These are phyloP conservation scores for Saprolegnia parasitica DNA, from an alignment of 352 stramenopile genomes.

Conservation along the genomic window DNA sequence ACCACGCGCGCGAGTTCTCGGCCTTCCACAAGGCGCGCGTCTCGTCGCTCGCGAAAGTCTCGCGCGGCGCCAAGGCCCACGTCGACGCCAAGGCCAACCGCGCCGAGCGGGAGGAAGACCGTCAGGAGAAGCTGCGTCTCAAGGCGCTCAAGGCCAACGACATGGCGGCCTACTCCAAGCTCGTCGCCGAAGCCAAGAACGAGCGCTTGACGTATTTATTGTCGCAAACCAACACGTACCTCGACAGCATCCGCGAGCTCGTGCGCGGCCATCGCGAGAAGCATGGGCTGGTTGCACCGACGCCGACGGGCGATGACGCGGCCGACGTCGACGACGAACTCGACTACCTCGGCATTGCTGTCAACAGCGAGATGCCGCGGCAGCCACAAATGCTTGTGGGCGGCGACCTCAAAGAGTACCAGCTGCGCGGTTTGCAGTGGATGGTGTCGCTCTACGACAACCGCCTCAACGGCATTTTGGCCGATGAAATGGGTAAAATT, in stretches of 20 bases:
- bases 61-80: constrained; percentile 65
- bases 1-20: constrained; percentile 82
- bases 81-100: constrained; percentile 74
- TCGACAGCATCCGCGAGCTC: constrained; percentile 93
- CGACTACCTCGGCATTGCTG: constrained; percentile 81
- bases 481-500: constrained; percentile 95
- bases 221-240: constrained; percentile 94
- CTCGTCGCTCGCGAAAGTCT: constrained; percentile 56
- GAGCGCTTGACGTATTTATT: constrained; percentile 95
- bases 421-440: constrained; percentile 99
- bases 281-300: constrained; percentile 43
- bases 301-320: constrained; percentile 11
- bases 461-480: constrained; percentile 97
- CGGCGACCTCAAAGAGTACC: constrained; percentile 96
- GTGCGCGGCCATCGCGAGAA: constrained; percentile 88
- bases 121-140: constrained; percentile 80
- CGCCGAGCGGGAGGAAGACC: constrained; percentile 80
- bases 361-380: constrained; percentile 74
- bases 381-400: constrained; percentile 96
- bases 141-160: constrained; percentile 93
- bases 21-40: constrained; percentile 85
- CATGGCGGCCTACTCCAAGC: constrained; percentile 96
- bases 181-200: constrained; percentile 97
- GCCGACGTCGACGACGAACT: constrained; percentile 65
- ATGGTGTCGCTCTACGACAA: constrained; percentile 99